Conservation (phyloP, 345 rosid genomes). For the Luvunga scandens region DNA sequence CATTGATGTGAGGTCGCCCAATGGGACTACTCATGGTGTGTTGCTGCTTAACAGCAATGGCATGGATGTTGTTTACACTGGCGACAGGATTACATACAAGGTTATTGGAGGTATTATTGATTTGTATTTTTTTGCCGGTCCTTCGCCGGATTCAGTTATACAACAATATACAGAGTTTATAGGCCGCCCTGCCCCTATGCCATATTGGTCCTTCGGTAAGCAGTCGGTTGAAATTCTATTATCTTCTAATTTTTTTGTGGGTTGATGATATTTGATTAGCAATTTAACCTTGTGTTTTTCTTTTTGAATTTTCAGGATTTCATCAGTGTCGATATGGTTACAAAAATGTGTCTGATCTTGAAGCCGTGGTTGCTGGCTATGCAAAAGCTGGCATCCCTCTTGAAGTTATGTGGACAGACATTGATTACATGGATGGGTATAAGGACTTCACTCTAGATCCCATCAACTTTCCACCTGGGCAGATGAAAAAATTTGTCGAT, state of each 20-base stretch:
- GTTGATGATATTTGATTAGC: too few species aligned
- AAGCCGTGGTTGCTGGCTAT: not conserved
- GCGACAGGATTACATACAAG: conserved; percentile 45
- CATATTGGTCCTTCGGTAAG: conserved; percentile 42
- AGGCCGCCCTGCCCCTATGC: conserved; percentile 50
- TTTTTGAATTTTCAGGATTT: not conserved
- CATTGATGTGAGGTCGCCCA: conserved; percentile 2
- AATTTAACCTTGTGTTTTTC: not conserved
- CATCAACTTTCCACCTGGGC: not conserved
- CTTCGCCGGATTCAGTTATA: conserved; percentile 34
- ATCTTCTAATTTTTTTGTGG: too few species aligned
- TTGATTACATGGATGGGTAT: not conserved
- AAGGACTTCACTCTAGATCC: conserved; percentile 5
- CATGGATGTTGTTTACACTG: conserved; percentile 41
- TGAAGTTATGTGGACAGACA: conserved; percentile 4
- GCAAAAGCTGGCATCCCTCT: not conserved
- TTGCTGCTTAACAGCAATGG: conserved; percentile 50
- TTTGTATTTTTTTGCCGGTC: conserved; percentile 40
- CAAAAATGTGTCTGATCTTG: not conserved
- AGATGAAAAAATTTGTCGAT: not conserved
- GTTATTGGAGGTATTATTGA: conserved; percentile 9
- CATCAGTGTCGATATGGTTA: conserved; percentile 6
- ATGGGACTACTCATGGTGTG: conserved; percentile 22
- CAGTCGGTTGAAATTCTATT: too few species aligned
- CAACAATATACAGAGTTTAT: conserved; percentile 46